Evolutionary conservation across 129 eudicot species (phyloP).

Genomic region (Deinandra increscens): DNA sequence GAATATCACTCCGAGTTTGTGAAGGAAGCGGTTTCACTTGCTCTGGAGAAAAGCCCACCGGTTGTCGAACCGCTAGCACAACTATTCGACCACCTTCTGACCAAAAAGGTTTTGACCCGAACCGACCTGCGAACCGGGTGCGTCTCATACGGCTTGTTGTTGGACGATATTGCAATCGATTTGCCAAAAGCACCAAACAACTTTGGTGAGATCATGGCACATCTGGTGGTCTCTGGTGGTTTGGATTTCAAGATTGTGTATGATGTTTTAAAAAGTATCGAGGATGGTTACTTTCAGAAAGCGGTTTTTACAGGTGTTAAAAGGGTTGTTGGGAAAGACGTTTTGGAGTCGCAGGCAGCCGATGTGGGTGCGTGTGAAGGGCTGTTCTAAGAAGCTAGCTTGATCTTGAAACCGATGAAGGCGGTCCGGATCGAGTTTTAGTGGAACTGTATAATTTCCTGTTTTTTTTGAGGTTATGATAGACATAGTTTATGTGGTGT

Average conservation of each 20-base stretch:
- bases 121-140: constrained; percentile 58
- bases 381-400: background rate
- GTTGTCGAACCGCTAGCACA: constrained; percentile 61
- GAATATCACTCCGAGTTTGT: constrained; percentile 71
- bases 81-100: constrained; percentile 56
- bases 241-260: constrained; percentile 53
- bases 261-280: constrained; percentile 66
- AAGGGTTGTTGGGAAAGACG: constrained; percentile 43
- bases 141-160: constrained; percentile 44
- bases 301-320: constrained; percentile 55
- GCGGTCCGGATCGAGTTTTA: background rate
- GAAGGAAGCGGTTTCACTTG: constrained; percentile 68
- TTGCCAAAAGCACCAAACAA: constrained; percentile 79
- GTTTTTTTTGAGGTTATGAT: constrained; percentile 15
- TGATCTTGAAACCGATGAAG: background rate
- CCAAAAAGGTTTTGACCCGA: constrained; percentile 56
- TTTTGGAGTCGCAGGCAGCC: constrained; percentile 63
- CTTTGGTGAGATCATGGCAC: constrained; percentile 77
- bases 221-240: constrained; percentile 56
- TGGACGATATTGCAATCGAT: constrained; percentile 87
- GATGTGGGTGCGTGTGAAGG: constrained; percentile 69
- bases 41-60: constrained; percentile 79
- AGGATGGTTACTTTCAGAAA: constrained; percentile 58
- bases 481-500: constrained; percentile 15
- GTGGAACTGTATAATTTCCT: background rate